A percentile compares a stretch with the other conserved stretches of the same genome.
Evolutionary conservation across 805 yeast genomes (phyloP).

Genomic region (Wickerhamomyces sydowiorum): DNA sequence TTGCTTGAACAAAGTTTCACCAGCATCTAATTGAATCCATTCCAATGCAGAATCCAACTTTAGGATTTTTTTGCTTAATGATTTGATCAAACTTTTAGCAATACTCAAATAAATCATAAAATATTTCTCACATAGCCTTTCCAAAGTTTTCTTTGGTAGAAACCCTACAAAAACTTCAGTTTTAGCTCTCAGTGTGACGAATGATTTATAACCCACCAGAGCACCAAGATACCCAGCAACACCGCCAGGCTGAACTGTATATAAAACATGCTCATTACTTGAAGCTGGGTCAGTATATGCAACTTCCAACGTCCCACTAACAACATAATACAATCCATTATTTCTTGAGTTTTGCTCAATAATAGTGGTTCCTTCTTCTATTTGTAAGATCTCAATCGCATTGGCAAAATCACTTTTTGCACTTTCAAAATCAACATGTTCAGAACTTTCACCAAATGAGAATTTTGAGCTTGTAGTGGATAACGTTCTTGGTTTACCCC

Average conservation of each 20-base stretch:
- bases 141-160: constrained; percentile 56
- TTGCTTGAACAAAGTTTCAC: constrained; percentile 71
- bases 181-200: constrained; percentile 62
- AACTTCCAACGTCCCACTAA: constrained; percentile 74
- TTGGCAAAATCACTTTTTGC: constrained; percentile 57
- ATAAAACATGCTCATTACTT: constrained; percentile 36
- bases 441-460: constrained; percentile 16
- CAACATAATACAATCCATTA: constrained; percentile 74
- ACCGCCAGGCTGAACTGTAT: constrained; percentile 69
- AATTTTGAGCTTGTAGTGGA: constrained; percentile 19
- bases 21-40: constrained; percentile 91
- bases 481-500: constrained; percentile 7
- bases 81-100: constrained; percentile 65
- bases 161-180: constrained; percentile 65
- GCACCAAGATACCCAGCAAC: constrained; percentile 85
- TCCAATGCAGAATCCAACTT: constrained; percentile 88
- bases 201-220: constrained; percentile 71
- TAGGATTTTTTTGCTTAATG: constrained; percentile 60
- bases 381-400: constrained; percentile 48
- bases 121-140: constrained; percentile 64
- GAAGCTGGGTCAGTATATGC: constrained; percentile 32
- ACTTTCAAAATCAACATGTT: constrained; percentile 36
- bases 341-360: constrained; percentile 61
- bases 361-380: constrained; percentile 47
- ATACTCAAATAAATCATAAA: constrained; percentile 72